Evolutionary conservation across 73 alveolate genomes (phyloP), one percentile per base, ranked within the genome.

Genomic region (Tetrahymena malaccensis): DNA sequence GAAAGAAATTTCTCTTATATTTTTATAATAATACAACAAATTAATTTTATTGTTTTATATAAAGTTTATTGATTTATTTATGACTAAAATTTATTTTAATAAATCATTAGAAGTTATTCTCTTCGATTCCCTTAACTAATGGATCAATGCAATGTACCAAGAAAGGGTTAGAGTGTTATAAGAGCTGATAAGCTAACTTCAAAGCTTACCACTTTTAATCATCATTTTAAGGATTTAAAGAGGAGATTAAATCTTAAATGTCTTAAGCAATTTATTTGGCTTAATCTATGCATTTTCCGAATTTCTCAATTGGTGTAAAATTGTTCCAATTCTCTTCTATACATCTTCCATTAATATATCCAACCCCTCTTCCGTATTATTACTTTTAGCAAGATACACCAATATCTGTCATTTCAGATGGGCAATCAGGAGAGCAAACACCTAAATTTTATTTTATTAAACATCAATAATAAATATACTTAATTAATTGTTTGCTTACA

Each of bases 401-500:
- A 43, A 95, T 95, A 84, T 95, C 97, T 35, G 94, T 93, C 94
- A 85, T 35, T 10, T 95, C 96, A 44, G 93, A 85, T 34, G 50
- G 44, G 89, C 97, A 95, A 57, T 95, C 34, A 25, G 97, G 97
- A 10, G 97, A 95, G 96, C 97, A 95, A n/a, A 95, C 97, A 57
- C 89, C 89, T 70, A 70, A 7, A 50, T 2, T 1, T 70, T 3
- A n/a, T 27, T 11, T n/a, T 17, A 25, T 3, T 27, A 70, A 19
- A 19, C 0, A 70, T 22, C 6, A 17, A 70, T 27, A 70, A 70
- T 8, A 17, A 17, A 11, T 4, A 0, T 70, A 3, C 43, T 70
- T 27, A 70, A 70, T 70, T 27, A 33, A 70, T 56, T 40, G 1
- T 40, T 40, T 25, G 31, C 25, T 70, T 70, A 70, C 96, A 95